Evolutionary conservation across 768 basidiomycete genomes (phyloP), one percentile per base, ranked within the genome.

Genomic region (Boletus rubroflammeus): DNA sequence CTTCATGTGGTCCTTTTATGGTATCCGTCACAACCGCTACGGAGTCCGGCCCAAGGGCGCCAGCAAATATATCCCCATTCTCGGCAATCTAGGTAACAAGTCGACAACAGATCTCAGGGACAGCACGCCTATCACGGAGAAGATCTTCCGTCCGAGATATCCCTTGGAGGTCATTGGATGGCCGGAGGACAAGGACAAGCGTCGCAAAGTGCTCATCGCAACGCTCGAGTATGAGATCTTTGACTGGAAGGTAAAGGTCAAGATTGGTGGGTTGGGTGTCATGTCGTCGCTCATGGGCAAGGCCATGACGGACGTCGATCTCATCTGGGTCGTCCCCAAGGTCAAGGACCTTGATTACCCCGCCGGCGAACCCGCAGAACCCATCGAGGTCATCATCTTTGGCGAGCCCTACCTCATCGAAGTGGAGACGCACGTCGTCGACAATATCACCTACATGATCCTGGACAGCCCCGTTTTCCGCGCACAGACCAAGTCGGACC

Each of bases 271-370:
- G 72, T 79, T 97, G 19, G 94, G 94, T 78, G 94, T 96, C 75
- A 97, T 97, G 94, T 96, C 94, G 3, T 87, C 87, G 71, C 77
- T 97, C 34, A 97, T 97, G 94, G 94, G 94, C 59, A 97, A 96
- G 72, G 93, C 94, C 6, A 97, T 97, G 94, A 90, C 89, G 44
- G 94, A 97, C 67, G 94, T 96, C 50, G 94, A 96, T 68, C 76
- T 97, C 42, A 76, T 97, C 53, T 97, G 94, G 94, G 86, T 97
- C 46, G 67, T 95, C 17, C 94, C 94, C 42, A 97, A 97, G 67
- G 94, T 97, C 62, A 93, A 93, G 73, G 94, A 96, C 64, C 59
- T 97, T 13, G 93, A 95, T 46, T 97, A 97, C 65, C 94, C 94
- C 29, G 80, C 84, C 38, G 94, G 93, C 23, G 93, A 96, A 1